Percentiles rank a stretch among this genome's conserved stretches.
phyloP scores from a whole-genome alignment of 305 asterid species.

The Solanum hybrid region DNA sequence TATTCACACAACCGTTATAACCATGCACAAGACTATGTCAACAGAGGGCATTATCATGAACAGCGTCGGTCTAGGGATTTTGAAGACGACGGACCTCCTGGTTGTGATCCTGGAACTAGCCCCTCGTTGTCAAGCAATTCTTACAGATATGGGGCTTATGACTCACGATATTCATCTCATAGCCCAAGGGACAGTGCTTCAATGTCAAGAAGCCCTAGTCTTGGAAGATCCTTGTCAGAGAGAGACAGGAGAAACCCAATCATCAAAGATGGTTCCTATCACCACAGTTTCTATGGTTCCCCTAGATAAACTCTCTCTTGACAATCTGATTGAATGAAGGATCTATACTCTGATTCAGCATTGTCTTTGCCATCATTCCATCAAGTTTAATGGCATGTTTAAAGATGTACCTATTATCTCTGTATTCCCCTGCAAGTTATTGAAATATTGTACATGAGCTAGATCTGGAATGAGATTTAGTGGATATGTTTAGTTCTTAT shows the following conservation, averaged over 20 bases:
- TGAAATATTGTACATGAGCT: background rate
- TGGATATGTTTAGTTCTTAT: background rate
- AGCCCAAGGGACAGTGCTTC: conserved; percentile 33
- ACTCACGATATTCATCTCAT: conserved; percentile 26
- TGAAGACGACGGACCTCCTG: conserved; percentile 72
- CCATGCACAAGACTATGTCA: conserved; percentile 20
- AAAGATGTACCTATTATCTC: background rate
- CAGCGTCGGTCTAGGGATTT: conserved; percentile 25
- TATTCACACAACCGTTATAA: conserved; percentile 37
- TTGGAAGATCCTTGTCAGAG: conserved; percentile 48
- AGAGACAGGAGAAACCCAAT: conserved; percentile 50
- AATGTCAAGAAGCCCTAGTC: conserved; percentile 41
- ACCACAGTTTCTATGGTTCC: conserved; percentile 26
- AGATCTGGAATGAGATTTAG: background rate
- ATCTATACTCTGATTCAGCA: background rate
- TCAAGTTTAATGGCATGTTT: background rate
- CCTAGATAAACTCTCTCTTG: conserved; percentile 25
- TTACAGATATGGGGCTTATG: conserved; percentile 35
- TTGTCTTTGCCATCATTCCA: background rate
- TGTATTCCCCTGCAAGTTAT: background rate
- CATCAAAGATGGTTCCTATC: conserved; percentile 15
- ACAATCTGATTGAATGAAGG: background rate
- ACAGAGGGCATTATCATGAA: conserved; percentile 20
- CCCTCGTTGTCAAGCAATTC: conserved; percentile 43
- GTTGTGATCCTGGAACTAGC: conserved; percentile 61